Conservation (phyloP, 23 red algal genomes). For the Chondrus crispus region DNA sequence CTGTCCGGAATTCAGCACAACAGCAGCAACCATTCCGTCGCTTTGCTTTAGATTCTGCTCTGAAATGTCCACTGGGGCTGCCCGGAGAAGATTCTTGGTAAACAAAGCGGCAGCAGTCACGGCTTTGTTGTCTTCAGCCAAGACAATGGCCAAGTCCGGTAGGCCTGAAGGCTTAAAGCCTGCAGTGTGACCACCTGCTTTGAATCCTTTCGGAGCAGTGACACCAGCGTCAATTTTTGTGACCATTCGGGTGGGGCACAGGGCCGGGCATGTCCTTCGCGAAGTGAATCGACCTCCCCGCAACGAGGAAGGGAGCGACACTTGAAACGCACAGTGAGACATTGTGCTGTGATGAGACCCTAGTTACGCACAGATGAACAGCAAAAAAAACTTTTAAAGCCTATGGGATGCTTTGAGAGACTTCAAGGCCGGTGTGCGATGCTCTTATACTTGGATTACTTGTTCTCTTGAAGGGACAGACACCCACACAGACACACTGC, state of each 20-base stretch:
- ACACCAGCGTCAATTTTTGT: slow-evolving; percentile 54
- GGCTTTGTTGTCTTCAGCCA: slow-evolving; percentile 4
- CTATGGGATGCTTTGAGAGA: too few relatives aligned
- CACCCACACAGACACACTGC: too few relatives aligned
- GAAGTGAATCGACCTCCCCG: too few relatives aligned
- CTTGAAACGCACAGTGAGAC: too few relatives aligned
- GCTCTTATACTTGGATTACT: too few relatives aligned
- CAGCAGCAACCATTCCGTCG: slow-evolving; percentile 35
- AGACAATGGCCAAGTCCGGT: slow-evolving; percentile 83
- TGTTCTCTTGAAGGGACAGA: too few relatives aligned
- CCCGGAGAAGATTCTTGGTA: slow-evolving; percentile 83
- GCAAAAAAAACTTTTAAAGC: too few relatives aligned
- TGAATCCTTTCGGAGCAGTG: slow-evolving; percentile 87
- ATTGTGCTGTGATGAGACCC: too few relatives aligned
- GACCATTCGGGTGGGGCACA: not conserved
- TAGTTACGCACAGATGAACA: too few relatives aligned
- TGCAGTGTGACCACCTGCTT: slow-evolving; percentile 72
- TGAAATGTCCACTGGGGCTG: slow-evolving; percentile 84
- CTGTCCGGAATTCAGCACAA: slow-evolving; percentile 95
- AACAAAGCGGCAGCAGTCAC: slow-evolving; percentile 82
- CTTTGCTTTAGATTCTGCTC: slow-evolving; percentile 43
- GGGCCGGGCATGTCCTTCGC: too few relatives aligned
- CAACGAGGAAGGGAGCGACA: too few relatives aligned
- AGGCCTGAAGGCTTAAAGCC: slow-evolving; percentile 91
- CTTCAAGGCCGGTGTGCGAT: too few relatives aligned